A percentile compares a stretch with the other conserved stretches of the same genome.
These are phyloP conservation scores for Hypocrella siamensis DNA, from an alignment of 2,329 filamentous ascomycete genomes.

Conservation along the genomic window DNA sequence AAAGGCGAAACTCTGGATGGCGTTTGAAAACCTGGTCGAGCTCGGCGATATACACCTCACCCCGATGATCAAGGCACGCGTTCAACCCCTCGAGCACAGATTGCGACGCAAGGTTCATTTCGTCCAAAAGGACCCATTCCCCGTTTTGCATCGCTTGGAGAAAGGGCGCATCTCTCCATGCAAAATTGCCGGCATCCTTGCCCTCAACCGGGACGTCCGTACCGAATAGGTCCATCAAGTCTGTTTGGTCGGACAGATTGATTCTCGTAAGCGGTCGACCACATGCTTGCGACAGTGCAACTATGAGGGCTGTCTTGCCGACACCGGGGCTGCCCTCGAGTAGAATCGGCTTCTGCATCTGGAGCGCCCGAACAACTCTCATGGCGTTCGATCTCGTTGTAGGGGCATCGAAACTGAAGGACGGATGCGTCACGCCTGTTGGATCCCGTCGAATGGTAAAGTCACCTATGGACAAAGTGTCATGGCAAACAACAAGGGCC, in stretches of 20 bases:
- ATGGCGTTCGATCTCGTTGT: slow-evolving; percentile 85
- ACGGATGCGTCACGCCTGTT: slow-evolving; percentile 18
- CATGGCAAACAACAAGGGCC: slow-evolving; percentile 35
- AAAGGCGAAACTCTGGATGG: slow-evolving; percentile 82
- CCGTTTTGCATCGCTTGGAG: slow-evolving; percentile 92
- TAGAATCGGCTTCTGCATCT: slow-evolving; percentile 79
- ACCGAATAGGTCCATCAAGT: slow-evolving; percentile 93
- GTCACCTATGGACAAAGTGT: slow-evolving; percentile 49
- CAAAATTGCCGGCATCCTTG: slow-evolving; percentile 78
- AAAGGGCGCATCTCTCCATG: slow-evolving; percentile 92
- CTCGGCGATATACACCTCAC: slow-evolving; percentile 89
- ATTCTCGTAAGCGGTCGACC: slow-evolving; percentile 79
- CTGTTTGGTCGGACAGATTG: slow-evolving; percentile 95
- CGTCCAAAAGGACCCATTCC: slow-evolving; percentile 91
- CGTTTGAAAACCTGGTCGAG: slow-evolving; percentile 86
- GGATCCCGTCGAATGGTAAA: slow-evolving; percentile 48
- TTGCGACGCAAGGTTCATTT: slow-evolving; percentile 97
- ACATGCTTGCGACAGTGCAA: slow-evolving; percentile 64
- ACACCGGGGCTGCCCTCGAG: slow-evolving; percentile 97
- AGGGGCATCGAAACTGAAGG: slow-evolving; percentile 62
- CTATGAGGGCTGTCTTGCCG: slow-evolving; percentile 87
- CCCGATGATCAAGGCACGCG: slow-evolving; percentile 89
- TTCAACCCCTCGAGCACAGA: slow-evolving; percentile 93
- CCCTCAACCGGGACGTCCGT: slow-evolving; percentile 92
- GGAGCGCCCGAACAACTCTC: slow-evolving; percentile 76